phyloP scores from a whole-genome alignment of 192 early-diverging fungal species.

The Coemansia sp. region DNA sequence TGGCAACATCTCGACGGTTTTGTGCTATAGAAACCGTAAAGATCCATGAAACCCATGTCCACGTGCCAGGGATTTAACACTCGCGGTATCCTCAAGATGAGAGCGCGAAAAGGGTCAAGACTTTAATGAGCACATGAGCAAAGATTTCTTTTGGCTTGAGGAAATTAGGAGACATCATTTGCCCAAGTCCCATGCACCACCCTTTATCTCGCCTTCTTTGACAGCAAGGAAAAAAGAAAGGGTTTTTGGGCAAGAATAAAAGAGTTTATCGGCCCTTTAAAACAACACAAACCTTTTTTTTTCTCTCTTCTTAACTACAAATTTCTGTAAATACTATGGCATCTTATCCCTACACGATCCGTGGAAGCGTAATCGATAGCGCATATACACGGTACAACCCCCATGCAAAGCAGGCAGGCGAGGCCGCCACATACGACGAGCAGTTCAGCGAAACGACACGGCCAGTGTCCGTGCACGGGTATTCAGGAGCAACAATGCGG shows the following conservation, averaged over 20 bases:
- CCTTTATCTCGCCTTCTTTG: background rate
- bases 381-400: background rate
- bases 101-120: background rate
- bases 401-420: conserved; percentile 1
- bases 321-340: background rate
- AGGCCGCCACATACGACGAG: conserved; percentile 17
- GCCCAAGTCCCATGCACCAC: too few species aligned
- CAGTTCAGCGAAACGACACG: conserved; percentile 2
- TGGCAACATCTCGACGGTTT: too few species aligned
- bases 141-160: background rate
- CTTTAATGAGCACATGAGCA: background rate
- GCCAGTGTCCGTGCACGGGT: background rate
- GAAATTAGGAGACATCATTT: background rate
- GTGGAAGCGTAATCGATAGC: conserved; percentile 3
- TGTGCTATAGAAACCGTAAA: too few species aligned
- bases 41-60: too few species aligned
- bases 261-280: background rate
- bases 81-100: too few species aligned
- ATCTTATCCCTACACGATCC: conserved; percentile 8
- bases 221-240: background rate
- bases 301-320: background rate
- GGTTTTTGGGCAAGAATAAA: background rate
- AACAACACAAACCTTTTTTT: background rate
- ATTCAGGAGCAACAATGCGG: conserved; percentile 10
- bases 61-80: too few species aligned